Evolutionary conservation across 1,284 basidiomycete genomes (phyloP), one percentile per base, ranked within the genome.

Genomic region (Heterobasidion parviporum): DNA sequence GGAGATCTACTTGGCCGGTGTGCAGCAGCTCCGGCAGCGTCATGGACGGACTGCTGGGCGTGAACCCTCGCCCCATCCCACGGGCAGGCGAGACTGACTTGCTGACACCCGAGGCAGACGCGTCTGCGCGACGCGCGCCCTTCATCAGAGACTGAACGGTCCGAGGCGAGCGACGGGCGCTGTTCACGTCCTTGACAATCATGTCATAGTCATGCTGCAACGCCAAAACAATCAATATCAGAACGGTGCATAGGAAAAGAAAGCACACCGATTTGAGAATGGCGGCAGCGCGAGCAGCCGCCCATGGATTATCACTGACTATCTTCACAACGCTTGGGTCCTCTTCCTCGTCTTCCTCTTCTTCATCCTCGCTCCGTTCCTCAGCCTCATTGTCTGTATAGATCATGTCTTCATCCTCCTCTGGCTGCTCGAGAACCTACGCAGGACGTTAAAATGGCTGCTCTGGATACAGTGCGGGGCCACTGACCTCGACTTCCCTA

Each of bases 241-340:
- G 32, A 18, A 8, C 8, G 15, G 9, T 18, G 36, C 33, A 54
- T 48, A 4, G 26, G 36, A n/a, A 12, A 18, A 18, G 3, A 16
- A 14, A 18, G 1, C 9, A 59, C 55, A 90, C 90, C 73, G 90
- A 79, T 70, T 89, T 92, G 59, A 95, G 74, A 59, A 95, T 93
- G 0, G 92, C 93, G 18, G 89, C 92, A n/a, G 92, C 92, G 50
- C 89, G 74, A 6, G 92, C 92, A 50, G 92, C 93, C 10, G 89
- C 89, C 57, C 78, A 76, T 0, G 92, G 89, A 67, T 94, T 88
- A 12, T 81, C 78, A 55, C 88, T 91, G 1, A 85, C 85, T 59
- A 95, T 88, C 70, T 91, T 87, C 60, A 95, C 74, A 8, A 83
- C 71, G 8, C 69, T 67, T n/a, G 72, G 68, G 41, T 72, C 78